Evolutionary conservation across 169 alveolate genomes (phyloP).

Genomic region (Cystoisospora suis): DNA sequence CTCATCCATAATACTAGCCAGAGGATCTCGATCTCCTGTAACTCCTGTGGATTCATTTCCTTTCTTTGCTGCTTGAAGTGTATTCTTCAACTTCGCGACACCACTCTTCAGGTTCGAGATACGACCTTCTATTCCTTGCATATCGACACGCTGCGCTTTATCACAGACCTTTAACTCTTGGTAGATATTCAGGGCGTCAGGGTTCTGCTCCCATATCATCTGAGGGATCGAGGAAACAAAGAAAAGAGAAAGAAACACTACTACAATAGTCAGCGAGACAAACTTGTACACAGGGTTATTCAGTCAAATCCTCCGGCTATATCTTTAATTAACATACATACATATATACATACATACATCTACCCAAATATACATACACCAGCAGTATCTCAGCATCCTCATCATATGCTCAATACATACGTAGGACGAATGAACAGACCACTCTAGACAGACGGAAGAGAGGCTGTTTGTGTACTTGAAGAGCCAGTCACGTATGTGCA

Average conservation of each 20-base stretch:
- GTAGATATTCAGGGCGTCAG: constrained; percentile 61
- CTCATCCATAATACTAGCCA: constrained; percentile 69
- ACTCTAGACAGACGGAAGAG: no score
- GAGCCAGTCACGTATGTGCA: no score
- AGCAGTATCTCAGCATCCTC: no score
- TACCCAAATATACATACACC: no score
- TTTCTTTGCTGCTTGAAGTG: constrained; percentile 70
- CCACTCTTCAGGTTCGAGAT: constrained; percentile 56
- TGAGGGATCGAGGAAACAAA: background rate
- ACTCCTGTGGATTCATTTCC: constrained; percentile 71
- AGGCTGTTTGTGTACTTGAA: no score
- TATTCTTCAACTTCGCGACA: constrained; percentile 56
- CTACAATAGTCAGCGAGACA: no score
- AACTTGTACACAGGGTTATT: no score
- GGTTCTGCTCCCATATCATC: constrained; percentile 71
- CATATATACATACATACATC: background rate
- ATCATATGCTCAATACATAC: no score
- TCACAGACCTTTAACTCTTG: constrained; percentile 65
- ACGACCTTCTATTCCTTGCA: constrained; percentile 68
- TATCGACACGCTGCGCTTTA: constrained; percentile 67
- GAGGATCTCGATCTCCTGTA: constrained; percentile 72
- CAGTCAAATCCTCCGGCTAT: no score
- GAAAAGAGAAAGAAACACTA: no score
- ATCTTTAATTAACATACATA: background rate
- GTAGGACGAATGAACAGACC: no score